Evolutionary conservation across 2,329 filamentous ascomycete species (phyloP), one percentile per base, ranked within the genome.

Genomic region (Neodidymelliopsis sp.): DNA sequence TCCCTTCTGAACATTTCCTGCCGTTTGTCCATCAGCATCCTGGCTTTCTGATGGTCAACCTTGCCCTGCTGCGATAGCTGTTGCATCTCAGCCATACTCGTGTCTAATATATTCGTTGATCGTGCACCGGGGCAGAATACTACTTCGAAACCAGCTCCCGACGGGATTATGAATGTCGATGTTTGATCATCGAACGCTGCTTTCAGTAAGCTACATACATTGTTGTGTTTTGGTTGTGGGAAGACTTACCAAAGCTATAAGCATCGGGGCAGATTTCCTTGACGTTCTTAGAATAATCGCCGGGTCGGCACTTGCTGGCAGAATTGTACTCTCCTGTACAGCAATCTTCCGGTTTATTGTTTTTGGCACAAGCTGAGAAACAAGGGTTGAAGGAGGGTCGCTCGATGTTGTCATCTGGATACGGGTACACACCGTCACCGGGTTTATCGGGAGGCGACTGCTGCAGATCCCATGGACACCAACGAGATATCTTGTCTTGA

Each of bases 381-480:
- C 90, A 94, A 2, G 90, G 90, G 47, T 89, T 84, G 73, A 93
- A 94, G 16, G 79, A 74, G 4, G 88, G 89, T 27, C 88, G 81
- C 53, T 84, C 72, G 28, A 92, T 84, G 48, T 83, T 81, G 74
- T 88, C 86, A 67, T 93, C 89, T 6, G 90, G 90, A 65, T 93
- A 93, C 1, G 89, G 86, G 63, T 91, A 92, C 15, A 92, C 80
- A 20, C 89, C 89, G 60, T 88, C 83, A n/a, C 84, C 84, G 9
- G 89, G 88, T 65, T 86, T 86, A 29, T 78, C 76, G 0, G 89
- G 89, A 11, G 84, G 84, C 45, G 82, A 82, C 16, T 84, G 79
- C 61, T 91, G 88, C 33, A 91, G 78, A 56, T 89, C 83, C 87
- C 88, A 92, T 0, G 90, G 90, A 72, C 90, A 95, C 90, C 90